Percentiles rank a stretch among this genome's conserved stretches.
These are phyloP conservation scores for Microbotryomycetes sp. DNA, from an alignment of 1,284 basidiomycete genomes.

Conservation along the genomic window DNA sequence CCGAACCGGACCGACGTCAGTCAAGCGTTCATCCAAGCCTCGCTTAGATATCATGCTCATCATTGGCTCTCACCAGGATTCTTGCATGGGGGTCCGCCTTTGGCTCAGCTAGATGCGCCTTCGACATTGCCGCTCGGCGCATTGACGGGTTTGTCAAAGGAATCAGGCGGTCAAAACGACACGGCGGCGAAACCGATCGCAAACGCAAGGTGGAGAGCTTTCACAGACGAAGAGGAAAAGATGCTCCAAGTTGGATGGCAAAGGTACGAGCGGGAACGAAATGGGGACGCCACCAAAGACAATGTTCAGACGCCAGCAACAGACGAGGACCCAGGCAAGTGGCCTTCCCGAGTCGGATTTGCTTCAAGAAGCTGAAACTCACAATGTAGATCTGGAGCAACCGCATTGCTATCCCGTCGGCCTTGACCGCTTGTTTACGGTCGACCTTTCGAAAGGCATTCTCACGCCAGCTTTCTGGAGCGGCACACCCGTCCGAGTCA, in stretches of 20 bases:
- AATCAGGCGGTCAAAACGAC: background rate
- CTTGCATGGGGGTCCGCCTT: constrained; percentile 24
- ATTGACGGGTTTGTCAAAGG: background rate
- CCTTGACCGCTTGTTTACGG: constrained; percentile 37
- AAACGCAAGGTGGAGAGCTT: constrained; percentile 28
- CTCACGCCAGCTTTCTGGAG: constrained; percentile 43
- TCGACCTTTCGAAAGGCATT: constrained; percentile 21
- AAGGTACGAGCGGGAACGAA: constrained; percentile 6
- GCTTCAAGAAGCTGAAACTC: background rate
- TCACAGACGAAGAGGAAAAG: constrained; percentile 33
- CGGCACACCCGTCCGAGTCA: constrained; percentile 38
- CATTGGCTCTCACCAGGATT: constrained; percentile 3
- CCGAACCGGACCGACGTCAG: background rate
- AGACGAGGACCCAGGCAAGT: constrained; percentile 5
- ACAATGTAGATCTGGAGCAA: constrained; percentile 10
- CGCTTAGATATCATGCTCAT: no score
- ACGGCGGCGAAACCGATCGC: constrained; percentile 10
- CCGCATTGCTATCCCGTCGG: constrained; percentile 34
- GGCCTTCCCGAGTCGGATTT: background rate
- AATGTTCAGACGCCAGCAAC: constrained; percentile 10
- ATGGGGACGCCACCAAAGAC: constrained; percentile 3
- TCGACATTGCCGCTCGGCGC: background rate
- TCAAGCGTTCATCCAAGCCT: no score
- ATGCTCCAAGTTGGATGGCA: constrained; percentile 28
- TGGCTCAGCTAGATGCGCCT: constrained; percentile 25